phyloP scores from a whole-genome alignment of 345 rosid species.

The Firmiana major region DNA sequence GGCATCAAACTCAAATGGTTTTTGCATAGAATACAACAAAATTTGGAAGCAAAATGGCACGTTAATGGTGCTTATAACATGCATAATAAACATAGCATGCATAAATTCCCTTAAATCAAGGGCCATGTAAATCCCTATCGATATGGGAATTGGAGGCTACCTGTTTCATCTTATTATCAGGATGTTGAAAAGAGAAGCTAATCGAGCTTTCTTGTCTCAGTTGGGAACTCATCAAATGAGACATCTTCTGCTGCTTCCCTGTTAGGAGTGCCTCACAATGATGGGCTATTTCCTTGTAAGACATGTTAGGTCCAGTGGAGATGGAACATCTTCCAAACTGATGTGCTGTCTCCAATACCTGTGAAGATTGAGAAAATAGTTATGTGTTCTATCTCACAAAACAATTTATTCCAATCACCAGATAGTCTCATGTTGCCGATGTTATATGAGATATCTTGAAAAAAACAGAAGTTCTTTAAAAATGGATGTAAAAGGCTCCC shows the following conservation, averaged over 20 bases:
- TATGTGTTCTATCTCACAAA: not conserved
- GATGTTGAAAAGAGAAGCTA: conserved; percentile 15
- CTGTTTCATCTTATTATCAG: conserved; percentile 26
- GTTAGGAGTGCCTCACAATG: conserved; percentile 76
- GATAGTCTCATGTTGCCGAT: not conserved
- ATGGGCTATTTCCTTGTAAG: conserved; percentile 81
- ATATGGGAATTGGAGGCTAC: conserved; percentile 21
- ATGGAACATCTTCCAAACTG: conserved; percentile 78
- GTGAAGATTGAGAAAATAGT: conserved; percentile 10
- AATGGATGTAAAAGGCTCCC: conserved; percentile 4
- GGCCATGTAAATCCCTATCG: not conserved
- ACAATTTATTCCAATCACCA: not conserved
- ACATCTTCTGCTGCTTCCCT: conserved; percentile 88
- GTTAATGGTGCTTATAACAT: not conserved
- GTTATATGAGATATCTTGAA: not conserved
- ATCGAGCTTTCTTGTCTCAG: conserved; percentile 48
- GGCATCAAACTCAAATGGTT: not conserved
- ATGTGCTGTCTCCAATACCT: conserved; percentile 74
- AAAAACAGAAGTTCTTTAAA: not conserved
- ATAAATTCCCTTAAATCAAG: conserved; percentile 2
- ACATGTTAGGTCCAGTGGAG: conserved; percentile 62
- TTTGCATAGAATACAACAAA: not conserved
- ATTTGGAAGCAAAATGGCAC: not conserved
- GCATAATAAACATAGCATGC: not conserved
- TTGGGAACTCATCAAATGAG: conserved; percentile 58